These are phyloP conservation scores for Rosa chinensis DNA, from an alignment of 306 rosid genomes.

Conservation along the genomic window DNA sequence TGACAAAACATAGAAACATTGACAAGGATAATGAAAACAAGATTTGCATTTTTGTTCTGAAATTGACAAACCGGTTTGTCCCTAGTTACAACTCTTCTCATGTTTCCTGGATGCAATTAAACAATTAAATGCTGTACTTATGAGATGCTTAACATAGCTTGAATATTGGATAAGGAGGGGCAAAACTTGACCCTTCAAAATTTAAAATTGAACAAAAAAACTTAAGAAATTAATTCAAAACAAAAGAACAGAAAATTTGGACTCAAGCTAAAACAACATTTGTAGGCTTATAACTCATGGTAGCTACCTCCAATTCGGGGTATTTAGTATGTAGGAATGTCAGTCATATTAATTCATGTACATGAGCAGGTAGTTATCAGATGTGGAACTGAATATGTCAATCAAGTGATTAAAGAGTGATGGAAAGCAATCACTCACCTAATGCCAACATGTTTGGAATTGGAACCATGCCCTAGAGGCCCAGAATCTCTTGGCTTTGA, in stretches of 20 bases:
- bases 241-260: not conserved
- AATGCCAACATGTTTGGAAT: slow-evolving; percentile 9
- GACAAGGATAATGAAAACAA: slow-evolving; percentile 10
- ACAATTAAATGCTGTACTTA: not conserved
- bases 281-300: not conserved
- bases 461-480: not conserved
- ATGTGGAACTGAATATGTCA: slow-evolving; percentile 14
- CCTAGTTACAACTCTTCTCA: slow-evolving; percentile 27
- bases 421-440: slow-evolving; percentile 32
- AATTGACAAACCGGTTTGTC: slow-evolving; percentile 45
- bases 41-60: slow-evolving; percentile 17
- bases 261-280: not conserved
- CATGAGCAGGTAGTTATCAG: not conserved
- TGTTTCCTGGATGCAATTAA: not conserved
- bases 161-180: slow-evolving; percentile 1
- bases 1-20: slow-evolving; percentile 17
- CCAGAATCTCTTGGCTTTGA: not conserved
- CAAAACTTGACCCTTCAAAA: not conserved
- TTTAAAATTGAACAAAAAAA: not conserved
- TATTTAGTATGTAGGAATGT: not conserved
- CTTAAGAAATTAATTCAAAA: not conserved
- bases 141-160: slow-evolving; percentile 3
- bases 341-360: not conserved
- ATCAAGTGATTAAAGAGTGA: slow-evolving; percentile 19
- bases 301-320: not conserved